Base-by-base conservation (phyloP, 176 grass and related monocot genomes). In the Typha latifolia region DNA sequence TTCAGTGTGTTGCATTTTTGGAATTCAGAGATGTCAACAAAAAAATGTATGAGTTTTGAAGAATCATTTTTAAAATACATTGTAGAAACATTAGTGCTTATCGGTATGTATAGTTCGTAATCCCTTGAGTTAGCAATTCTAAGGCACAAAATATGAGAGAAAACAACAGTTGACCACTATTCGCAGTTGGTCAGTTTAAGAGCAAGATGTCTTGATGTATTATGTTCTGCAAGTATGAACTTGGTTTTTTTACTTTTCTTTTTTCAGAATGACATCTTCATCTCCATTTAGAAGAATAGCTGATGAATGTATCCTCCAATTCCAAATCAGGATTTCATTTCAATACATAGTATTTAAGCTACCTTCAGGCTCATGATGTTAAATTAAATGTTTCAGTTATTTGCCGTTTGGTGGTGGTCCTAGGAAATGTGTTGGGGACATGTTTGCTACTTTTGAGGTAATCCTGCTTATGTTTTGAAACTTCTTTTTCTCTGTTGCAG, bases 371-470 rank as follows among this genome's bases (percentile, higher is more conserved):
- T 83, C 26, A 69, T 67, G 52, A 12, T 11, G 29, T 8, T 70
- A 48, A 72, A 37, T 76, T 82, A 47, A 72, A 83, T 90, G 27
- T 79, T 84, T 86, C 89, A 97, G 94, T 79, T 97, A 97, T 73
- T 85, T 97, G 73, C 88, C 89, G 66, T 97, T 97, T 92, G 94
- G 94, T 55, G 94, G 88, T 1, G 94, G 94, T 8, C 94, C 88
- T 82, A 80, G 94, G 73, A 97, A 97, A 82, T 97, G 94, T 74
- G 78, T 97, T 48, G 94, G 94, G 16, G 94, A 92, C 73, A 97
- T 97, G 85, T 97, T 97, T 84, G 94, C 94, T 53, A 97, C 85
- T 69, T 97, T 97, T 72, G 94, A 97, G 85, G 94, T 97, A 92
- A 82, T 74, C 53, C 4, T 37, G 57, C 66, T 69, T 66, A 6